Base-by-base conservation (phyloP, 2,329 filamentous ascomycete species). In the Pseudocercospora ulei region DNA sequence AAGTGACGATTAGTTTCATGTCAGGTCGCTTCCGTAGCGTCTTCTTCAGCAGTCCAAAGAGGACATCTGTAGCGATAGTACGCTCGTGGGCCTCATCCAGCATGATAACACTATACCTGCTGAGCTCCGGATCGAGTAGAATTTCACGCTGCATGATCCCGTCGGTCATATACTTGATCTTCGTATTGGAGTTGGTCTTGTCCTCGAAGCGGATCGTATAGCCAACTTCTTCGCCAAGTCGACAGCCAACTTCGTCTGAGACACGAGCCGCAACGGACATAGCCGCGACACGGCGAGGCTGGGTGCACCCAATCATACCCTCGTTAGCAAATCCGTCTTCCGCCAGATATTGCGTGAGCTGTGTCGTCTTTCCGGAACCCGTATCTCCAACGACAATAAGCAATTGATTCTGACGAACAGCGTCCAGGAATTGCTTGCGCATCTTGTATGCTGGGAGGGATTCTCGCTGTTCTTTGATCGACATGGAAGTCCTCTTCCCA, bases 121-220 rank as follows among this genome's bases (percentile, higher is more conserved):
- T 82, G 50, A 98, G 66, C 53, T 94, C 82, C 0, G 87, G 82
- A 59, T 98, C 90, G 51, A 95, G 73, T 35, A 98, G 71, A 58
- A 95, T 86, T 65, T 98, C 90, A 67, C 90, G 76, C 65, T 95
- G 79, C 59, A 98, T 74, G 83, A 96, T 96, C 62, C 90, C 90
- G 56, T 98, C 90, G 9, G 90, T 98, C 88, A 98, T 95, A 66
- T 98, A 98, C 67, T 98, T 98, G 68, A 98, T 94, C 57, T 80
- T 84, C 1, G 90, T 98, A 11, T 79, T 73, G 1, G 84, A 77
- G 48, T 80, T 83, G 0, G 88, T 95, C 59, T 80, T 82, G 64
- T 98, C 90, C 57, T 98, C 90, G 58, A 98, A 98, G 59, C 90
- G 84, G 57, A 98, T 94, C 5, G 83, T 94, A 60, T 98, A 98